Conservation (phyloP, 495 filamentous ascomycete genomes). For the Achaetomiella virescens region DNA sequence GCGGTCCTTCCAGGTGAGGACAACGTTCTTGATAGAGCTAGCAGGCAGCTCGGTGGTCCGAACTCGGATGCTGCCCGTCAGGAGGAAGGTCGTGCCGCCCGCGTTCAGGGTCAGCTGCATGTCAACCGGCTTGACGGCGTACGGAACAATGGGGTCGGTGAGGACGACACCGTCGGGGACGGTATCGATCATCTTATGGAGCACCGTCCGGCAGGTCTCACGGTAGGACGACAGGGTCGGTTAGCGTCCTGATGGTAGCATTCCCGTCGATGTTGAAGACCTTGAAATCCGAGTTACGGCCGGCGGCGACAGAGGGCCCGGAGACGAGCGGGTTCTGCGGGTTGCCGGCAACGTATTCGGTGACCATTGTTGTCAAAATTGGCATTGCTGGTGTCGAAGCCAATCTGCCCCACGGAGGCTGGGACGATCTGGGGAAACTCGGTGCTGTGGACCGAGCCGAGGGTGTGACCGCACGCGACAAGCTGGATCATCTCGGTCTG, state of each 20-base stretch:
- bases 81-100: slow-evolving; percentile 31
- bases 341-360: slow-evolving; percentile 50
- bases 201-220: slow-evolving; percentile 42
- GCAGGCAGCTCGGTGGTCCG: slow-evolving; percentile 34
- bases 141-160: slow-evolving; percentile 48
- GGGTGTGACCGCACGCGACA: slow-evolving; percentile 55
- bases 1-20: slow-evolving; percentile 83
- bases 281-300: slow-evolving; percentile 48
- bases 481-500: slow-evolving; percentile 53
- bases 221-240: slow-evolving; percentile 38
- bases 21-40: slow-evolving; percentile 41
- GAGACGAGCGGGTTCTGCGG: slow-evolving; percentile 49
- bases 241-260: slow-evolving; percentile 46
- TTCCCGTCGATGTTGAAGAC: slow-evolving; percentile 54
- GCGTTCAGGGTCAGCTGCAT: slow-evolving; percentile 40
- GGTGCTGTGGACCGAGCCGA: slow-evolving; percentile 53
- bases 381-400: slow-evolving; percentile 41
- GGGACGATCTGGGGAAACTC: slow-evolving; percentile 52
- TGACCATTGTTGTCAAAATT: slow-evolving; percentile 52
- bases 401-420: slow-evolving; percentile 28
- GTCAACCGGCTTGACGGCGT: slow-evolving; percentile 53
- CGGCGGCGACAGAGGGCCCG: slow-evolving; percentile 36
- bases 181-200: slow-evolving; percentile 57
- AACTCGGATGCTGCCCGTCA: slow-evolving; percentile 40
- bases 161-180: slow-evolving; percentile 48